phyloP scores from a whole-genome alignment of 495 filamentous ascomycete genomes.

The Aspergillus taichungensis region DNA sequence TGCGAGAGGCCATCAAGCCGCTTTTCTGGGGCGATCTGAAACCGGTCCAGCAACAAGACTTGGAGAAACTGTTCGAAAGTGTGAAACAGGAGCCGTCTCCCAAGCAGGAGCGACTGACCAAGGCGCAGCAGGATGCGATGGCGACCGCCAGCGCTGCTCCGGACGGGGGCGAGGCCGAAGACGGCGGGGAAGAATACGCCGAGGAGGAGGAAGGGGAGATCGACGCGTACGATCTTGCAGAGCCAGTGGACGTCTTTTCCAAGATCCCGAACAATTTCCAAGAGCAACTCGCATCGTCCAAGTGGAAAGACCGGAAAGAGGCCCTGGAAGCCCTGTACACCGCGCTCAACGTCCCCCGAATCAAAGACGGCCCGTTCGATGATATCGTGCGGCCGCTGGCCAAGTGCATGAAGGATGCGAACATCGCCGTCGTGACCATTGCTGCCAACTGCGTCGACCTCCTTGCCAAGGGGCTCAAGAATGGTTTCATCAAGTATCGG shows the following conservation, averaged over 20 bases:
- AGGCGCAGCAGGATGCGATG: conserved; percentile 78
- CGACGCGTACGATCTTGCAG: conserved; percentile 80
- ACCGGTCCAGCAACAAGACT: conserved; percentile 85
- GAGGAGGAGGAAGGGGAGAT: conserved; percentile 67
- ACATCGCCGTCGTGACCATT: conserved; percentile 86
- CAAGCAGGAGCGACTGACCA: conserved; percentile 83
- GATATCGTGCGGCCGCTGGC: conserved; percentile 75
- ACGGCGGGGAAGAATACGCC: conserved; percentile 48
- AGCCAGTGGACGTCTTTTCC: conserved; percentile 79
- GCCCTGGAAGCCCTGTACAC: conserved; percentile 74
- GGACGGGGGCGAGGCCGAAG: conserved; percentile 42
- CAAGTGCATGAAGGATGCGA: conserved; percentile 98
- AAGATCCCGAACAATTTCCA: conserved; percentile 75
- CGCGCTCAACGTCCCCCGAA: conserved; percentile 74
- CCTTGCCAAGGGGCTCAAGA: conserved; percentile 80
- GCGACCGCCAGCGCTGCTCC: conserved; percentile 54
- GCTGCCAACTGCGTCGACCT: conserved; percentile 91
- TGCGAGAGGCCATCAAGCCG: conserved; percentile 95
- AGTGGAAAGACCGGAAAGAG: conserved; percentile 99
- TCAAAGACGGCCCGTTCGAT: conserved; percentile 83
- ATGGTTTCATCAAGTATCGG: conserved; percentile 71
- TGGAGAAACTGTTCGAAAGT: conserved; percentile 89
- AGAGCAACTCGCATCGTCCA: conserved; percentile 76
- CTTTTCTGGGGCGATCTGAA: conserved; percentile 96
- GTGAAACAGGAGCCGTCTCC: conserved; percentile 80